Percentiles rank a stretch among this genome's conserved stretches.
Conservation (phyloP, 495 filamentous ascomycete genomes). For the Parathielavia hyrcaniae region DNA sequence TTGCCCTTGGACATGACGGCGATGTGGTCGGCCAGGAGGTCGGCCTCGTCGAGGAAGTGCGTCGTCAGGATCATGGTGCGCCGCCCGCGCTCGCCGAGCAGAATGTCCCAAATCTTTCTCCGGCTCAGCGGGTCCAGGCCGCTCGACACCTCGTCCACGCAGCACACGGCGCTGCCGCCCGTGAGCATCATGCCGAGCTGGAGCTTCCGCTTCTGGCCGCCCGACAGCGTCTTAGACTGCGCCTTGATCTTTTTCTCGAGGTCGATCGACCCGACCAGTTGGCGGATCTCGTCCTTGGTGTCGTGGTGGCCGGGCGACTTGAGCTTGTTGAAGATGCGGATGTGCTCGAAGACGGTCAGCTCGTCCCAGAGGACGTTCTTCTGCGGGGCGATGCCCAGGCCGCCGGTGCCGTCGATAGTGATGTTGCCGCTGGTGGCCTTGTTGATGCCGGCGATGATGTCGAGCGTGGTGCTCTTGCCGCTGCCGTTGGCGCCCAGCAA, state of each 20-base stretch:
- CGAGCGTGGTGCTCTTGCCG: conserved; percentile 81
- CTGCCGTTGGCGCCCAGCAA: conserved; percentile 80
- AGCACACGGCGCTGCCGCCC: conserved; percentile 75
- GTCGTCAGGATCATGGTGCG: conserved; percentile 80
- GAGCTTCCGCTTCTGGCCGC: conserved; percentile 85
- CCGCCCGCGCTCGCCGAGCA: conserved; percentile 68
- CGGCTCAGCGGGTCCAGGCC: conserved; percentile 76
- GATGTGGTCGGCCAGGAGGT: conserved; percentile 69
- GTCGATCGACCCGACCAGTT: conserved; percentile 62
- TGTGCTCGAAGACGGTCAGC: conserved; percentile 75
- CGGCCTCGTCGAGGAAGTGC: conserved; percentile 76
- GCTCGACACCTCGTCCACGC: conserved; percentile 79
- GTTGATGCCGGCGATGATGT: conserved; percentile 73
- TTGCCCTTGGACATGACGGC: conserved; percentile 69
- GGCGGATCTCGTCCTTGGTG: conserved; percentile 47
- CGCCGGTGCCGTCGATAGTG: conserved; percentile 62
- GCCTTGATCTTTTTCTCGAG: conserved; percentile 63
- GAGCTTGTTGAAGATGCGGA: conserved; percentile 67
- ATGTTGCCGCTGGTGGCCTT: conserved; percentile 65
- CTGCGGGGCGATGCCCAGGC: conserved; percentile 80
- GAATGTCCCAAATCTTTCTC: conserved; percentile 84
- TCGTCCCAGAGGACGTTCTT: conserved; percentile 87
- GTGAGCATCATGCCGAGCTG: conserved; percentile 92
- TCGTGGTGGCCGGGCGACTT: conserved; percentile 55
- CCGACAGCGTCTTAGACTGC: conserved; percentile 63